Conservation (phyloP, 176 grass and related monocot genomes). For the Saccharum spontaneum region DNA sequence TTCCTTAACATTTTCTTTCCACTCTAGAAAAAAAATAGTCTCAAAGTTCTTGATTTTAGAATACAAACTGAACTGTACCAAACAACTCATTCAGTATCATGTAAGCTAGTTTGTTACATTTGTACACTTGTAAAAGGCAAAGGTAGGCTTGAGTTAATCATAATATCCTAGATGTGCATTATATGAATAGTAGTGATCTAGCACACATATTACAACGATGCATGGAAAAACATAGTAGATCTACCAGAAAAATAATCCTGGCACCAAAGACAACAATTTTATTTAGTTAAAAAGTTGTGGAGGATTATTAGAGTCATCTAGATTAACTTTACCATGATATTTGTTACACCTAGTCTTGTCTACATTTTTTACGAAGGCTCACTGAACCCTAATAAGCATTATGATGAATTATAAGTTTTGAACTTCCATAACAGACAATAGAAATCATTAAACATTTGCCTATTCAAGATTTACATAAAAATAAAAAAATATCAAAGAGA, state of each 20-base stretch:
- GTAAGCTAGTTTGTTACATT: slow-evolving; percentile 7
- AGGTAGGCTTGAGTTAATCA: too few species aligned
- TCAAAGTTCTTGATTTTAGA: not conserved
- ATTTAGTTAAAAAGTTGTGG: not conserved
- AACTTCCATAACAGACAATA: not conserved
- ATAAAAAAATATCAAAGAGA: not conserved
- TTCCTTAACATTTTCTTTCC: too few species aligned
- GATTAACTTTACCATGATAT: not conserved
- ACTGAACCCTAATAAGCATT: not conserved
- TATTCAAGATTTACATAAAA: slow-evolving; percentile 17
- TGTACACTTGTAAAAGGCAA: not conserved
- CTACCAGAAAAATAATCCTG: not conserved
- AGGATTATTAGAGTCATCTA: not conserved
- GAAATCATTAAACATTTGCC: not conserved
- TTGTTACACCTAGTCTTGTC: not conserved
- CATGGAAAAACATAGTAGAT: not conserved
- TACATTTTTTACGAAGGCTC: not conserved
- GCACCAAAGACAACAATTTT: not conserved
- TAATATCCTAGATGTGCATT: too few species aligned
- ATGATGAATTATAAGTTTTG: not conserved
- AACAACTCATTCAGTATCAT: not conserved
- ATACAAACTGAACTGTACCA: not conserved
- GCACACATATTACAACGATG: not conserved
- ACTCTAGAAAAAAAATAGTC: not conserved
- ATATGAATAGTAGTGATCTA: too few species aligned